A percentile compares a stretch with the other conserved stretches of the same genome.
phyloP scores from a whole-genome alignment of 805 yeast genomes.

The Schizosaccharomyces cryophilus region DNA sequence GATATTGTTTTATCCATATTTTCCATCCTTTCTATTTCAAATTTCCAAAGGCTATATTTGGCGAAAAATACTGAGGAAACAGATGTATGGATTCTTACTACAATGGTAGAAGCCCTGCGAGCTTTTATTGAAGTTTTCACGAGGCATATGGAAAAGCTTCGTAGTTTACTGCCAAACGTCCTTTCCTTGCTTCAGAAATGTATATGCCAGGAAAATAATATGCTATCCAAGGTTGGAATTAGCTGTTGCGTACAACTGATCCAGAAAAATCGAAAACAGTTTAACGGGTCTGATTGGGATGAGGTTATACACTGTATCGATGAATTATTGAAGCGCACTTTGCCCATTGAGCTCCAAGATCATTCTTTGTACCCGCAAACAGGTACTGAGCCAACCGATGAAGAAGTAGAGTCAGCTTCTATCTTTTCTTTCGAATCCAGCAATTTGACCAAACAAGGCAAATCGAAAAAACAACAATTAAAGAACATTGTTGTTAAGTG shows the following conservation, averaged over 20 bases:
- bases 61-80: conserved; percentile 34
- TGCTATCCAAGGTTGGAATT: conserved; percentile 84
- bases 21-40: conserved; percentile 38
- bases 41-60: conserved; percentile 46
- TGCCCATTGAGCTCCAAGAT: not conserved
- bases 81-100: conserved; percentile 90
- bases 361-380: not conserved
- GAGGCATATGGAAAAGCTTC: conserved; percentile 54
- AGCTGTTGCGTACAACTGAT: conserved; percentile 63
- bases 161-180: conserved; percentile 51
- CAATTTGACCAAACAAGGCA: not conserved
- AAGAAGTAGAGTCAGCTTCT: not conserved
- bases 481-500: conserved; percentile 74
- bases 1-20: conserved; percentile 76
- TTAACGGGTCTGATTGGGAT: conserved; percentile 49
- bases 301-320: conserved; percentile 39
- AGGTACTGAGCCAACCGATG: not conserved
- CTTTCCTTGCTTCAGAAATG: conserved; percentile 59
- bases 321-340: conserved; percentile 29
- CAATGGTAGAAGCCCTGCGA: conserved; percentile 82
- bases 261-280: conserved; percentile 42
- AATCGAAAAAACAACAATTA: conserved; percentile 8
- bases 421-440: not conserved
- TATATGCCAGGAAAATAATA: conserved; percentile 89
- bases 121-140: conserved; percentile 64